Conservation (phyloP, 2,329 filamentous ascomycete species). For the Sclerotinia subarctica region DNA sequence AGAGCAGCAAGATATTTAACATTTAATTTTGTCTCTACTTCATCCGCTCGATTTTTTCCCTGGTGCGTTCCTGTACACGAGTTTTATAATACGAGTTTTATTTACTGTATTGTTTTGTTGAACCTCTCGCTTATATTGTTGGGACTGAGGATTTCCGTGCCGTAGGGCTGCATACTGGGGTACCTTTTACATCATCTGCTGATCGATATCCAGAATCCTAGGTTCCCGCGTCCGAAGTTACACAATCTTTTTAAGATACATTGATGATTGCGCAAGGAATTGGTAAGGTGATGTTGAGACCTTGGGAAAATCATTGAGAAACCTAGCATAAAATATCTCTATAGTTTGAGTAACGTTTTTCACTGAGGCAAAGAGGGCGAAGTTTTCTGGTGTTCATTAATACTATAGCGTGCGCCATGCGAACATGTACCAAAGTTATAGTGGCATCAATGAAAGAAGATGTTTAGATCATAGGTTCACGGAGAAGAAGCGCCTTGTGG, state of each 20-base stretch:
- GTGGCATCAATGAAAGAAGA: background rate
- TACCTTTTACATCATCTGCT: background rate
- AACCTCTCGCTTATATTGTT: background rate
- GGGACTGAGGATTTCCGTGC: background rate
- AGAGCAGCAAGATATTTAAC: background rate
- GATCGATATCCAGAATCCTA: too few relatives aligned
- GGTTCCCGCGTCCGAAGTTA: too few relatives aligned
- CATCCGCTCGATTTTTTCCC: background rate
- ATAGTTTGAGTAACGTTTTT: too few relatives aligned
- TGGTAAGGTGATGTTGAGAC: background rate
- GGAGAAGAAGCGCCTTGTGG: background rate
- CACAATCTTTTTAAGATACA: background rate
- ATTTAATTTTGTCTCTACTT: background rate
- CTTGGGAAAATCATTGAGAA: background rate
- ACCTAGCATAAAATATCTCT: too few relatives aligned
- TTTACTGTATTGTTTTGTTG: background rate
- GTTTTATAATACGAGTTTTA: background rate
- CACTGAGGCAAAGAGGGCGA: too few relatives aligned
- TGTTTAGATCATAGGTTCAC: background rate
- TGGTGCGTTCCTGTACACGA: background rate
- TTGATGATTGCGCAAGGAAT: background rate
- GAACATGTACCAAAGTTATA: background rate
- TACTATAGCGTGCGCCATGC: background rate
- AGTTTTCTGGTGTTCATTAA: background rate
- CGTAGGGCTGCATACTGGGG: conserved; percentile 5